Evolutionary conservation across 345 rosid genomes (phyloP).

Genomic region (Brassica carinata): DNA sequence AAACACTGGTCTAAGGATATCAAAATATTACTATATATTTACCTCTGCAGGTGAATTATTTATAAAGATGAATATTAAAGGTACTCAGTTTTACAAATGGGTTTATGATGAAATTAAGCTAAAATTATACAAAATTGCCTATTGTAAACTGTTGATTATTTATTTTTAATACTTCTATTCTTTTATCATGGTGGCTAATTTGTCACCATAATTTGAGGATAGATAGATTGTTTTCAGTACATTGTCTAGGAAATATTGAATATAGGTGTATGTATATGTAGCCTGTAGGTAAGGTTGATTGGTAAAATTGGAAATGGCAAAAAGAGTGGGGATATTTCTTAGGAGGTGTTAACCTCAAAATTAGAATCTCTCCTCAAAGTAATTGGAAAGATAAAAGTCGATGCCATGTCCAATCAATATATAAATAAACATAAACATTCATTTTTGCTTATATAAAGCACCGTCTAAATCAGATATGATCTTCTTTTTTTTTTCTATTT

Average conservation of each 20-base stretch:
- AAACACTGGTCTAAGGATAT: no score
- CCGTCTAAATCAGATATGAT: conserved; percentile 14
- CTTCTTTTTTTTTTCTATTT: background rate
- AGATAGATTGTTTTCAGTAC: background rate
- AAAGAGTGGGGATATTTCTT: conserved; percentile 34
- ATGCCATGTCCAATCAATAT: conserved; percentile 38
- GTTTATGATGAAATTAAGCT: background rate
- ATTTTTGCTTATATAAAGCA: conserved; percentile 4
- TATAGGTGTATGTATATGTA: background rate
- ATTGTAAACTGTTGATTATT: background rate
- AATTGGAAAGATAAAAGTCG: conserved; percentile 37
- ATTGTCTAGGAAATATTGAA: background rate
- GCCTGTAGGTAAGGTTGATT: conserved; percentile 3
- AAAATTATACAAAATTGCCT: background rate
- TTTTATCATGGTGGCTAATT: background rate
- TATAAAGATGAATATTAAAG: background rate
- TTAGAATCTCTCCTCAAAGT: conserved; percentile 37
- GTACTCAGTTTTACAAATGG: background rate
- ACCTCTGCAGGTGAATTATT: no score
- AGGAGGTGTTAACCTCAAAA: conserved; percentile 39
- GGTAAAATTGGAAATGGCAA: conserved; percentile 24
- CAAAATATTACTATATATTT: no score
- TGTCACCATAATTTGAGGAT: background rate
- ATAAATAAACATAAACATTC: background rate
- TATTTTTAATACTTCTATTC: background rate